phyloP scores from a whole-genome alignment of 371 early-diverging fungal species.

The Parasitella parasitica region DNA sequence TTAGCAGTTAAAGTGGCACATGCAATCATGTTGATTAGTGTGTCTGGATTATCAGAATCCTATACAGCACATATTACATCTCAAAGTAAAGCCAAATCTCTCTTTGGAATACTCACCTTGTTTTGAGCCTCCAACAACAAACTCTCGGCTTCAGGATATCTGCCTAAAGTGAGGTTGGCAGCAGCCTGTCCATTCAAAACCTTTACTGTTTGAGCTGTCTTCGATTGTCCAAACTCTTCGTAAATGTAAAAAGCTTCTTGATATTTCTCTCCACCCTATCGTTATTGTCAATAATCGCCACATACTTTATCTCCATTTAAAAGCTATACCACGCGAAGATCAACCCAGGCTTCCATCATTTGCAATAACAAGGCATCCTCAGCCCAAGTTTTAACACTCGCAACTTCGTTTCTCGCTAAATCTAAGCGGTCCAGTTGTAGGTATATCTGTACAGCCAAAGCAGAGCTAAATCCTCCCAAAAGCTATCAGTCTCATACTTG shows the following conservation, averaged over 20 bases:
- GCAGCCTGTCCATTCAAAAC: constrained; percentile 86
- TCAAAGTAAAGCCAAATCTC: neutral
- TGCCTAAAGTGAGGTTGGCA: constrained; percentile 77
- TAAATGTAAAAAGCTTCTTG: constrained; percentile 92
- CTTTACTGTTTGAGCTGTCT: constrained; percentile 69
- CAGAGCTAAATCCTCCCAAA: constrained; percentile 48
- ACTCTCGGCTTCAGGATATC: constrained; percentile 85
- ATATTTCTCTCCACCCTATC: constrained; percentile 75
- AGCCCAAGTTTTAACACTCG: constrained; percentile 75
- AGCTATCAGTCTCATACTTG: neutral
- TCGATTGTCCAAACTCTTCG: constrained; percentile 88
- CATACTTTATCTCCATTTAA: neutral
- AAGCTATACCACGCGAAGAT: constrained; percentile 58
- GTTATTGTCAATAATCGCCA: neutral
- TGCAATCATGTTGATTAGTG: constrained; percentile 85
- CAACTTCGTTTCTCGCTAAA: constrained; percentile 82
- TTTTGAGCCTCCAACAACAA: constrained; percentile 79
- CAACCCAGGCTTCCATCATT: constrained; percentile 91
- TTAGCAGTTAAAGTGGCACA: constrained; percentile 69
- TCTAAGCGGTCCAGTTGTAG: constrained; percentile 82
- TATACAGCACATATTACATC: constrained; percentile 11
- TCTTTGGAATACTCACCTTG: constrained; percentile 45
- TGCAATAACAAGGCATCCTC: constrained; percentile 92
- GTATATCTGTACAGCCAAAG: constrained; percentile 78
- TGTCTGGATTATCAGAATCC: constrained; percentile 82